Percentiles rank a stretch among this genome's conserved stretches.
Conservation (phyloP, 805 yeast genomes). For the Metschnikowia similis region DNA sequence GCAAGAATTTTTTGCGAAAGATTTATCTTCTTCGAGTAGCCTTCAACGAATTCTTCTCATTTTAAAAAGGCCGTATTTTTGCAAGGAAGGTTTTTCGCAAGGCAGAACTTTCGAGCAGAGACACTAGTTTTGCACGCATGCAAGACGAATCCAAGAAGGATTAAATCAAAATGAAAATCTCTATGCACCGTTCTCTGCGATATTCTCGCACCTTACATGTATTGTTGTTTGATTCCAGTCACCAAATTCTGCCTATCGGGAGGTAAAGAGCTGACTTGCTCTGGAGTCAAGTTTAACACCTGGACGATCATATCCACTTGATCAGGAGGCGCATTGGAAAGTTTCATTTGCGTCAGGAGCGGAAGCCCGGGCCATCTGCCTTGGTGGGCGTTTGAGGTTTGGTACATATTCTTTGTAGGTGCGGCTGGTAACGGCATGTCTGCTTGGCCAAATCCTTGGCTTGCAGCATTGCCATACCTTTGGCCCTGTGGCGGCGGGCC, state of each 20-base stretch:
- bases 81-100: too few species aligned
- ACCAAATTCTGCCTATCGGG: conserved; percentile 54
- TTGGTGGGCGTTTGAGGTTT: not conserved
- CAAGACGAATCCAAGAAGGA: too few species aligned
- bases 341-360: conserved; percentile 45
- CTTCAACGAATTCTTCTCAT: too few species aligned
- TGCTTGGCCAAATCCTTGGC: conserved; percentile 5
- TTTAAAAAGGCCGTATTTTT: too few species aligned
- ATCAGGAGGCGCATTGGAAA: conserved; percentile 47
- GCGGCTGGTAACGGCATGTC: not conserved
- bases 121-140: too few species aligned
- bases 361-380: conserved; percentile 47
- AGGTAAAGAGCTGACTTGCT: conserved; percentile 47
- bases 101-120: too few species aligned
- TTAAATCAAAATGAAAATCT: not conserved
- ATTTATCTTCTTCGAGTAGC: too few species aligned
- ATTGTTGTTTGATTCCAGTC: conserved; percentile 50
- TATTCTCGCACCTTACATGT: conserved; percentile 26
- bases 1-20: too few species aligned
- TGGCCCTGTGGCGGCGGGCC: conserved; percentile 3
- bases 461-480: not conserved
- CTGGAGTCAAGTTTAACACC: conserved; percentile 46
- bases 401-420: not conserved
- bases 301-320: conserved; percentile 57
- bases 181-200: not conserved